Percentiles rank a stretch among this genome's conserved stretches.
Conservation (phyloP, 2,329 filamentous ascomycete species). For the Botrytis galanthina region DNA sequence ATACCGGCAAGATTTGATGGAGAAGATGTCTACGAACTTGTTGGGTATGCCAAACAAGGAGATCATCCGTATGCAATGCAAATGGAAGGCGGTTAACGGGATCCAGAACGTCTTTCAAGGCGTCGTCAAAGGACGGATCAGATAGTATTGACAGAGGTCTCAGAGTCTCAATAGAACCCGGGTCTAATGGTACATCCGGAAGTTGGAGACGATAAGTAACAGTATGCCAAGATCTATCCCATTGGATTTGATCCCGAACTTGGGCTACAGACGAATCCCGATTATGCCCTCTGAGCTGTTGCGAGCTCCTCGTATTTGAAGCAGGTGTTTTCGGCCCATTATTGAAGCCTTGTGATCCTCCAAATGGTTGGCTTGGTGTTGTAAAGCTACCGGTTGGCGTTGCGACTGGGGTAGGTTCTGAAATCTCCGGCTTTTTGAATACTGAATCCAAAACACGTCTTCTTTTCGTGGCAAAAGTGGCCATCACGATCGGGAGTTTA, state of each 20-base stretch:
- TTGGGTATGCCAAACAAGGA: slow-evolving; percentile 59
- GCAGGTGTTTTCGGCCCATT: slow-evolving; percentile 6
- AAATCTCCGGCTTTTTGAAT: slow-evolving; percentile 32
- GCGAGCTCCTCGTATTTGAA: slow-evolving; percentile 7
- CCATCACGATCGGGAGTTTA: neutral
- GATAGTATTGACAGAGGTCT: slow-evolving; percentile 34
- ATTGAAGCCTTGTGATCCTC: slow-evolving; percentile 22
- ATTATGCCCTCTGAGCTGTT: neutral
- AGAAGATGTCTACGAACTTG: slow-evolving; percentile 61
- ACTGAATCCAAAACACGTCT: slow-evolving; percentile 39
- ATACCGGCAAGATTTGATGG: slow-evolving; percentile 55
- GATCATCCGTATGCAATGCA: slow-evolving; percentile 53
- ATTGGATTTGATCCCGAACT: slow-evolving; percentile 48
- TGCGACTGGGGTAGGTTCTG: slow-evolving; percentile 34
- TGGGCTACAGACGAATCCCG: slow-evolving; percentile 20
- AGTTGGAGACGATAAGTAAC: slow-evolving; percentile 58
- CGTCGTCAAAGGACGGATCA: slow-evolving; percentile 46
- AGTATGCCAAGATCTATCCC: slow-evolving; percentile 61
- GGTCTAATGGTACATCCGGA: slow-evolving; percentile 53
- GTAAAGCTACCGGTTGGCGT: slow-evolving; percentile 33
- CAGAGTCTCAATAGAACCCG: slow-evolving; percentile 25
- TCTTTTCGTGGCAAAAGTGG: slow-evolving; percentile 24
- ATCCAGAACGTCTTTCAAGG: slow-evolving; percentile 53
- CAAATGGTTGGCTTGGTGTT: slow-evolving; percentile 32
- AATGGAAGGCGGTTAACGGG: slow-evolving; percentile 47